phyloP scores from a whole-genome alignment of 306 rosid species.

The Vigna angularis region DNA sequence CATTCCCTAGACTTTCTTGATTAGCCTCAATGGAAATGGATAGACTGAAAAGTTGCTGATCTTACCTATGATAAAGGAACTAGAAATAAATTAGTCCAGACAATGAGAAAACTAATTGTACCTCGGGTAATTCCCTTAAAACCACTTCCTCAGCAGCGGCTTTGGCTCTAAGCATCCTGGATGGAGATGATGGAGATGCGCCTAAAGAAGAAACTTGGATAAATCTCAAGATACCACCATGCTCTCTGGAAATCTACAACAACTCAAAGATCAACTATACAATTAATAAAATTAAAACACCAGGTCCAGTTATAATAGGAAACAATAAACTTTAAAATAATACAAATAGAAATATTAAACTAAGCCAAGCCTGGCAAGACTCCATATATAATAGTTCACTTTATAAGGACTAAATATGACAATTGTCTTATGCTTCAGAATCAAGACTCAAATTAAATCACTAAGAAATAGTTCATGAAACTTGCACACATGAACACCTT shows the following conservation, averaged over 20 bases:
- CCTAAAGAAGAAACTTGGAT: slow-evolving; percentile 95
- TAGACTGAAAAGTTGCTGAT: slow-evolving; percentile 8
- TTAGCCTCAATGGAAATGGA: slow-evolving; percentile 15
- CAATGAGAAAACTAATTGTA: slow-evolving; percentile 41
- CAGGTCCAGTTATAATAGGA: slow-evolving; percentile 37
- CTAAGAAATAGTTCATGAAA: slow-evolving; percentile 11
- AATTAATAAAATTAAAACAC: slow-evolving; percentile 14
- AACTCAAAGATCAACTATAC: slow-evolving; percentile 15
- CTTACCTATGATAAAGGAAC: slow-evolving; percentile 28
- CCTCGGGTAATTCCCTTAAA: slow-evolving; percentile 90
- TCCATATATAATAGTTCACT: slow-evolving; percentile 12
- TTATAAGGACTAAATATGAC: background rate
- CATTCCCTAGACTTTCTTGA: background rate
- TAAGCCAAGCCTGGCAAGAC: slow-evolving; percentile 36
- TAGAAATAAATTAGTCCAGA: slow-evolving; percentile 22
- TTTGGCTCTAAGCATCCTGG: slow-evolving; percentile 83
- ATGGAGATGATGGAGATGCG: slow-evolving; percentile 85
- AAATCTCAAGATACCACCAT: slow-evolving; percentile 95
- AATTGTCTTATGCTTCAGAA: slow-evolving; percentile 27
- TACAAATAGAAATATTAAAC: slow-evolving; percentile 31
- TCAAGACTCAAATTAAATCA: background rate
- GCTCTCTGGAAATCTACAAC: slow-evolving; percentile 93
- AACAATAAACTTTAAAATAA: slow-evolving; percentile 33
- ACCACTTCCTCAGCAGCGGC: slow-evolving; percentile 91
- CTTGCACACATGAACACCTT: slow-evolving; percentile 26